These are phyloP conservation scores for Stagonosporopsis cucurbitacearum DNA, from an alignment of 2,329 filamentous ascomycete species.

Conservation along the genomic window DNA sequence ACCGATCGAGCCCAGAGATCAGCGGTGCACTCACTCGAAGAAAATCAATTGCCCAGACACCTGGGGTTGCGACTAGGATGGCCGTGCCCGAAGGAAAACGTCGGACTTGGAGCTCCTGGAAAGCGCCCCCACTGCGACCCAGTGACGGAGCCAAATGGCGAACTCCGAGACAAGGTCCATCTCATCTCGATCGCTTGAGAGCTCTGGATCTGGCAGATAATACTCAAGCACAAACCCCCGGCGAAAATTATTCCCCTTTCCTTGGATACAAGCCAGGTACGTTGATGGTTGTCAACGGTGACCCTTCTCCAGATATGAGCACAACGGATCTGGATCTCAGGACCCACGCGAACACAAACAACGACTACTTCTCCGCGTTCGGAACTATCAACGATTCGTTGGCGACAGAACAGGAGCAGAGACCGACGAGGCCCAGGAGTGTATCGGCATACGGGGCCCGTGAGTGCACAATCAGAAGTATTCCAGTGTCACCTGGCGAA, in stretches of 20 bases:
- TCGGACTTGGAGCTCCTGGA: constrained; percentile 45
- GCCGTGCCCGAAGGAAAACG: constrained; percentile 43
- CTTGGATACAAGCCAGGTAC: constrained; percentile 53
- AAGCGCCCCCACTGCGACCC: constrained; percentile 29
- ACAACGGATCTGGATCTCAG: constrained; percentile 21
- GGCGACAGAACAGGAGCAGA: constrained; percentile 28
- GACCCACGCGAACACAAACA: not conserved
- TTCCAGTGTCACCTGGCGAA: constrained; percentile 1
- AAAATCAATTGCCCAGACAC: constrained; percentile 49
- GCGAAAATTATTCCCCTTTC: constrained; percentile 52
- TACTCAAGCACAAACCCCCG: constrained; percentile 48
- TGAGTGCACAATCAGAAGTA: not conserved
- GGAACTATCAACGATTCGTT: constrained; percentile 28
- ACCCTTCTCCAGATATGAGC: constrained; percentile 54
- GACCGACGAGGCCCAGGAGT: constrained; percentile 34
- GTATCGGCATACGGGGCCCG: constrained; percentile 31
- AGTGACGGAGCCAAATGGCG: constrained; percentile 45
- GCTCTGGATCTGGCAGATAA: constrained; percentile 33
- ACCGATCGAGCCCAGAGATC: constrained; percentile 19
- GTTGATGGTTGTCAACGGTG: constrained; percentile 56
- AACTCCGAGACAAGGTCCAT: constrained; percentile 18
- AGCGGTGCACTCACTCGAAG: constrained; percentile 43
- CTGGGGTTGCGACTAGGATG: constrained; percentile 48
- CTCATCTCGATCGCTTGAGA: constrained; percentile 31
- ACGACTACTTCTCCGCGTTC: constrained; percentile 40